A percentile compares a stretch with the other conserved stretches of the same genome.
These are phyloP conservation scores for Cercospora beticola DNA, from an alignment of 2,329 filamentous ascomycete species.

Conservation along the genomic window DNA sequence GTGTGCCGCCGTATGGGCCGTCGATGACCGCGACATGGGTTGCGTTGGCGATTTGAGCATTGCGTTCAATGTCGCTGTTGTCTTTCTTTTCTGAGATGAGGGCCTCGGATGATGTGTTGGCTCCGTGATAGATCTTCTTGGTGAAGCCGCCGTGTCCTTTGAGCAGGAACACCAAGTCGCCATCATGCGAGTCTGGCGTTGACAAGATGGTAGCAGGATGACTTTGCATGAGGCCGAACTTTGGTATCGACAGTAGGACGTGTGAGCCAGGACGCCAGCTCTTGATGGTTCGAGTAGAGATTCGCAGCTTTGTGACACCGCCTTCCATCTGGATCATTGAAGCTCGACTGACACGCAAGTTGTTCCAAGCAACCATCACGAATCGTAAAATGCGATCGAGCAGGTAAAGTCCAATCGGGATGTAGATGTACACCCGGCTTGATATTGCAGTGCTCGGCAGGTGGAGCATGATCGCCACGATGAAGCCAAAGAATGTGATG, in stretches of 20 bases:
- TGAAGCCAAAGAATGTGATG: conserved; percentile 41
- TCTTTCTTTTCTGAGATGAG: conserved; percentile 22
- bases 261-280: conserved; percentile 38
- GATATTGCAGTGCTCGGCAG: conserved; percentile 35
- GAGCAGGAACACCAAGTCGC: conserved; percentile 33
- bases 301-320: conserved; percentile 41
- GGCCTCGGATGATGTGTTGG: conserved; percentile 25
- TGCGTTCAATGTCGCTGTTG: conserved; percentile 14
- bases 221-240: conserved; percentile 30
- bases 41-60: conserved; percentile 16
- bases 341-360: conserved; percentile 33
- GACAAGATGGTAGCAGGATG: conserved; percentile 35
- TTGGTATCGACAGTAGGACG: conserved; percentile 31
- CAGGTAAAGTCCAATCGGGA: conserved; percentile 32
- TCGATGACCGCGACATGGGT: conserved; percentile 28
- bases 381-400: conserved; percentile 33
- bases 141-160: conserved; percentile 35
- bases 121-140: conserved; percentile 28
- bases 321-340: conserved; percentile 32
- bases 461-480: conserved; percentile 39
- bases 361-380: conserved; percentile 37
- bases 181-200: conserved; percentile 29
- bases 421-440: conserved; percentile 33
- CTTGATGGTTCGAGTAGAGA: conserved; percentile 39
- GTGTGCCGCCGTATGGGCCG: conserved; percentile 30